Evolutionary conservation across 441 rosid species (phyloP).

Genomic region (Lepidium campestre): DNA sequence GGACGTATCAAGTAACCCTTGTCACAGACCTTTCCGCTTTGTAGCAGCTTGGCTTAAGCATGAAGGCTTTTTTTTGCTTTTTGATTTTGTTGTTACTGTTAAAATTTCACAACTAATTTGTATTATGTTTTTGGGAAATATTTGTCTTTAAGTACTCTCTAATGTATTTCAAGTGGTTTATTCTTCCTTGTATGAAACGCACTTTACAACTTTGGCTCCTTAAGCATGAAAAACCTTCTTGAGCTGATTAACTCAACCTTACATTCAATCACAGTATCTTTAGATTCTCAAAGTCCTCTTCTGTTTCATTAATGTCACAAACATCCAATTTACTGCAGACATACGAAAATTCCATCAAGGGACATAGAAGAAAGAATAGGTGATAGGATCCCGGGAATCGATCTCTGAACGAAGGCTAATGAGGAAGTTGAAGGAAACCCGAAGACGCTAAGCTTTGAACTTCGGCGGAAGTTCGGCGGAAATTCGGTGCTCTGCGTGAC

Average conservation of each 20-base stretch:
- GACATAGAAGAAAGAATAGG: no score
- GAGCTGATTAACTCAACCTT: neutral
- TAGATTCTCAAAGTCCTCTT: neutral
- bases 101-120: neutral
- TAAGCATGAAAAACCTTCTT: neutral
- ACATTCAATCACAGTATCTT: neutral
- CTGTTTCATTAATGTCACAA: neutral
- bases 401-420: no score
- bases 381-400: no score
- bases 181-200: neutral
- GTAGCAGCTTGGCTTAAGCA: no score
- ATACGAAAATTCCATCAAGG: neutral
- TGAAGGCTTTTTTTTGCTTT: no score
- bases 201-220: neutral
- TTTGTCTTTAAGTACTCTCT: slow-evolving; percentile 9
- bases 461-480: no score
- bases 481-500: no score
- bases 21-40: no score
- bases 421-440: no score
- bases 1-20: no score
- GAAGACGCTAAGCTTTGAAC: no score
- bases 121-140: neutral
- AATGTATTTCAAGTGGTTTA: neutral
- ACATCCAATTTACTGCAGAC: neutral
- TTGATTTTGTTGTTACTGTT: neutral